These are phyloP conservation scores for Apophysomyces elegans DNA, from an alignment of 371 early-diverging fungal species.

Conservation along the genomic window DNA sequence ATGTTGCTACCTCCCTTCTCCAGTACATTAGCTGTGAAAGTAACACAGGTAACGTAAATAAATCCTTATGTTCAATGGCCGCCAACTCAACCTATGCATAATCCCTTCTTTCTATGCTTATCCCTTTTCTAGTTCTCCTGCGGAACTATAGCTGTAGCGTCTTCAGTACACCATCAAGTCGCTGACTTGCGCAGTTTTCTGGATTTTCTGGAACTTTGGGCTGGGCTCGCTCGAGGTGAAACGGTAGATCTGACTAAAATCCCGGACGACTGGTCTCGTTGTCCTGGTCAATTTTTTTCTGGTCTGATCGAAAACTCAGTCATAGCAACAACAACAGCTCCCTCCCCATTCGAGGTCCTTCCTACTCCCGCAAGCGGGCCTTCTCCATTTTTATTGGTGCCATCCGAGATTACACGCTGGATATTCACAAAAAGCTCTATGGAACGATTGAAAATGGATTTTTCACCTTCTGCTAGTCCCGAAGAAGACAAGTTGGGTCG, in stretches of 20 bases:
- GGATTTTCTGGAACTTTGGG: conserved; percentile 49
- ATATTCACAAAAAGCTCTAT: conserved; percentile 31
- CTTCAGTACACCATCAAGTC: conserved; percentile 43
- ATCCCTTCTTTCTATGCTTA: not conserved
- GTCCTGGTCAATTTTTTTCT: conserved; percentile 39
- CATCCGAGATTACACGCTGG: conserved; percentile 37
- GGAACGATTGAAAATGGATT: conserved; percentile 33
- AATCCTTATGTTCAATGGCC: not conserved
- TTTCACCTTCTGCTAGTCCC: conserved; percentile 26
- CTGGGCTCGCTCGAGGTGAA: conserved; percentile 35
- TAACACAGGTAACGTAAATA: conserved; percentile 35
- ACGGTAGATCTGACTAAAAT: conserved; percentile 32
- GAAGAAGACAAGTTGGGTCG: conserved; percentile 9
- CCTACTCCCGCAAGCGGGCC: conserved; percentile 27
- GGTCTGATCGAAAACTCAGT: conserved; percentile 17
- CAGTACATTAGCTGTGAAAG: conserved; percentile 39
- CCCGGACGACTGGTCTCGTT: conserved; percentile 42
- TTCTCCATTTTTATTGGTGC: conserved; percentile 31
- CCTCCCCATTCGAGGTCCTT: conserved; percentile 37
- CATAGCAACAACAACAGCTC: conserved; percentile 15
- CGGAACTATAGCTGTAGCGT: conserved; percentile 41
- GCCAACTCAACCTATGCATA: not conserved
- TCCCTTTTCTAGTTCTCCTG: conserved; percentile 39
- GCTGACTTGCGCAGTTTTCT: conserved; percentile 44
- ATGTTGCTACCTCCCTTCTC: conserved; percentile 26